phyloP scores from a whole-genome alignment of 139 green algal genomes.

The Desmodesmus armatus region DNA sequence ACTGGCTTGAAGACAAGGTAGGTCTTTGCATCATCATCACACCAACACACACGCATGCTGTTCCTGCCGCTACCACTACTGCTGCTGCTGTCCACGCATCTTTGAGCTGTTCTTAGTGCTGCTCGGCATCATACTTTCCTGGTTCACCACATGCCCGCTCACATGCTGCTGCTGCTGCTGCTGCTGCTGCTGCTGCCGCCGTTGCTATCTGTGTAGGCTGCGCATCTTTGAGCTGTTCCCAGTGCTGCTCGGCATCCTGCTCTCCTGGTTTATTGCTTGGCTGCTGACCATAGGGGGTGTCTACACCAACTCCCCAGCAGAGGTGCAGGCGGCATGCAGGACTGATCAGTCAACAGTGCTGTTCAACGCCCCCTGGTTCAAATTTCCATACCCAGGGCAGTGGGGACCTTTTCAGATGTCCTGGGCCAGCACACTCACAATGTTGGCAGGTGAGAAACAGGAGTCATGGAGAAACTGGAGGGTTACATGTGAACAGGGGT shows the following conservation, averaged over 20 bases:
- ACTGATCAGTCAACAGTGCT: conserved; percentile 61
- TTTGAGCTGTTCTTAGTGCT: conserved; percentile 65
- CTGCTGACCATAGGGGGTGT: conserved; percentile 62
- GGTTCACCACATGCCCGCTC: conserved; percentile 51
- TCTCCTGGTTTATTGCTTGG: conserved; percentile 52
- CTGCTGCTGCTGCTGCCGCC: background rate
- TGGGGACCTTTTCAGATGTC: conserved; percentile 70
- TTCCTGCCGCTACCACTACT: background rate
- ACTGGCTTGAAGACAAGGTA: too few relatives aligned
- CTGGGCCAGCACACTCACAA: conserved; percentile 56
- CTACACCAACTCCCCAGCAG: conserved; percentile 54
- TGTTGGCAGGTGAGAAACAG: conserved; percentile 60
- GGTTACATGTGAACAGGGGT: too few relatives aligned
- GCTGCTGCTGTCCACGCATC: conserved; percentile 40
- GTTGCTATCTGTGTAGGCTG: conserved; percentile 19
- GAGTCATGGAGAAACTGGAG: too few relatives aligned
- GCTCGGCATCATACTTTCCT: conserved; percentile 46
- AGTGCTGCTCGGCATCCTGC: conserved; percentile 52
- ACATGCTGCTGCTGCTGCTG: background rate
- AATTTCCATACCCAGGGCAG: conserved; percentile 69
- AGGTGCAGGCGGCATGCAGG: conserved; percentile 40
- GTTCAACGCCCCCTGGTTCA: conserved; percentile 65
- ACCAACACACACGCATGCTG: background rate
- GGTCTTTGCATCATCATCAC: too few relatives aligned
- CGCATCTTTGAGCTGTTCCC: conserved; percentile 58